A percentile compares a stretch with the other conserved stretches of the same genome.
These are phyloP conservation scores for Auxenochlorella pyrenoidosa DNA, from an alignment of 139 green algal genomes.

Conservation along the genomic window DNA sequence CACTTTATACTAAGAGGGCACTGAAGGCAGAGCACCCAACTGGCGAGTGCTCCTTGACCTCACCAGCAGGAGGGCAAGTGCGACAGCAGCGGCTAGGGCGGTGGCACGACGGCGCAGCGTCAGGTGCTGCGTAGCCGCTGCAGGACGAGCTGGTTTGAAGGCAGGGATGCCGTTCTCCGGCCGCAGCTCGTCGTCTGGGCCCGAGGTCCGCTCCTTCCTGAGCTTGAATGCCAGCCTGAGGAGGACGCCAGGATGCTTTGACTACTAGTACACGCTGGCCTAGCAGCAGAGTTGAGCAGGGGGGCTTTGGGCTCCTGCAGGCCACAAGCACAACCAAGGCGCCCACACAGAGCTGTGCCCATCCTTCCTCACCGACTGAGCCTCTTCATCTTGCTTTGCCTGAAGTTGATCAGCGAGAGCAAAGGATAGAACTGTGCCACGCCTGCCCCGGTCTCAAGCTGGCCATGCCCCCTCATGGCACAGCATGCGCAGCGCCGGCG, in stretches of 20 bases:
- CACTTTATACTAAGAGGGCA: no score
- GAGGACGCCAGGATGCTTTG: no score
- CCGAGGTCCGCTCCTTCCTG: neutral
- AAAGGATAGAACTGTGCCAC: neutral
- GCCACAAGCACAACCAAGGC: no score
- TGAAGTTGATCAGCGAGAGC: neutral
- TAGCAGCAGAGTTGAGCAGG: no score
- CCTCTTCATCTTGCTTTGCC: neutral
- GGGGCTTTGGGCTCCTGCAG: no score
- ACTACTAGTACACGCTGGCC: no score
- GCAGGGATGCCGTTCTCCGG: neutral
- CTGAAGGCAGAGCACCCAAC: no score
- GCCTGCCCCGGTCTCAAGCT: no score
- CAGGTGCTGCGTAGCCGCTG: neutral
- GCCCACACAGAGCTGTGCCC: no score
- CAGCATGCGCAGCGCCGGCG: no score
- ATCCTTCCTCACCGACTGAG: neutral
- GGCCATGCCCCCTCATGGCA: no score
- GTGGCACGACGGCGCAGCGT: neutral
- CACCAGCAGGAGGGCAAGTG: neutral
- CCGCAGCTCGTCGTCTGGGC: neutral
- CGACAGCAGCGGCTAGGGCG: neutral
- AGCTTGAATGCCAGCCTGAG: neutral
- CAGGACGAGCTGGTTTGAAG: neutral
- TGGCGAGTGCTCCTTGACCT: neutral